Evolutionary conservation across 129 eudicot species (phyloP).

Genomic region (Mikania micrantha): DNA sequence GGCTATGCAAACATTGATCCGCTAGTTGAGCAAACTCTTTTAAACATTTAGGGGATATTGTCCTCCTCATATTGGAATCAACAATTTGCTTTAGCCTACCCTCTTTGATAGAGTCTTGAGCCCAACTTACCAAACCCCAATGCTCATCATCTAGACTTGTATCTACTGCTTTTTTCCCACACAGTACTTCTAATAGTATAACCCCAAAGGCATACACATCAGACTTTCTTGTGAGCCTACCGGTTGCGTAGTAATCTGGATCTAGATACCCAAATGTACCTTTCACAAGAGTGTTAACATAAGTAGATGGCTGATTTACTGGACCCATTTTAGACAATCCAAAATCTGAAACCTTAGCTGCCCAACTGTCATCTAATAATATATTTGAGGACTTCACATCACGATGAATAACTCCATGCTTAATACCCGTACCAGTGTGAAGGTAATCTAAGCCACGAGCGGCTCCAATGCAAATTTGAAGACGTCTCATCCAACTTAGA

Average conservation of each 20-base stretch:
- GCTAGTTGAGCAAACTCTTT: slow-evolving; percentile 2
- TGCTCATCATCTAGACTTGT: slow-evolving; percentile 15
- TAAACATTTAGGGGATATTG: neutral
- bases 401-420: slow-evolving; percentile 4
- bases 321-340: slow-evolving; percentile 15
- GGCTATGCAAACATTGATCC: neutral
- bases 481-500: neutral
- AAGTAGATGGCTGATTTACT: neutral
- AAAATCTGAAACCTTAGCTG: slow-evolving; percentile 6
- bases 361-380: neutral
- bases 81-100: slow-evolving; percentile 15
- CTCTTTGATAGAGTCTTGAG: slow-evolving; percentile 13
- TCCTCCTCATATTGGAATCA: neutral
- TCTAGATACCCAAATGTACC: slow-evolving; percentile 18
- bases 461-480: slow-evolving; percentile 8
- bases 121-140: slow-evolving; percentile 8
- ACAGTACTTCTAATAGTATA: neutral
- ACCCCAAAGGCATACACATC: slow-evolving; percentile 13
- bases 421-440: slow-evolving; percentile 2
- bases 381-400: slow-evolving; percentile 10
- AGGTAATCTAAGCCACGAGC: slow-evolving; percentile 13
- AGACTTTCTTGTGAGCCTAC: slow-evolving; percentile 1
- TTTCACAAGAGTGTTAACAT: neutral
- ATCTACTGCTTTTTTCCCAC: slow-evolving; percentile 1
- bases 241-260: neutral